Evolutionary conservation across 805 yeast species (phyloP).

Genomic region (Ogataea henricii): DNA sequence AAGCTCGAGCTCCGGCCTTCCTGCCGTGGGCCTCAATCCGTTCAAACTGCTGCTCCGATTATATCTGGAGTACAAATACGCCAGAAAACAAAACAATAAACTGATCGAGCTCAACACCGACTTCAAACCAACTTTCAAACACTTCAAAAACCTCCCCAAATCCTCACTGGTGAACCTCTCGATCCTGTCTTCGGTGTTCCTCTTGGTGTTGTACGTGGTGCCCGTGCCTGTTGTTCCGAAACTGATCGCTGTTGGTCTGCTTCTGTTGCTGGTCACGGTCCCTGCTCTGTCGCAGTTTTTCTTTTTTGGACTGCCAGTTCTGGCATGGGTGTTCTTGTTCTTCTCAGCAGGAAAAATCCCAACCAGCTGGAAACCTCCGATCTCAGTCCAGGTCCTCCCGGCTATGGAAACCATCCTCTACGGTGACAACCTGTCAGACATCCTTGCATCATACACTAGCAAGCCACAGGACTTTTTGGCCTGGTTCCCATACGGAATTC

Average conservation of each 20-base stretch:
- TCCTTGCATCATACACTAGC: conserved; percentile 72
- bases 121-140: conserved; percentile 25
- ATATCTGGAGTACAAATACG: conserved; percentile 21
- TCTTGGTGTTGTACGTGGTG: conserved; percentile 58
- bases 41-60: conserved; percentile 21
- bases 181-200: conserved; percentile 50
- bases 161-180: conserved; percentile 44
- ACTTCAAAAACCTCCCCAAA: conserved; percentile 21
- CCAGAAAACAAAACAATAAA: conserved; percentile 23
- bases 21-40: conserved; percentile 16
- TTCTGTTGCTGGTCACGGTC: conserved; percentile 52
- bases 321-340: conserved; percentile 83
- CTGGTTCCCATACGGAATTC: conserved; percentile 91
- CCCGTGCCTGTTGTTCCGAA: conserved; percentile 52
- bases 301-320: conserved; percentile 77
- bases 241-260: conserved; percentile 36
- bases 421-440: conserved; percentile 85
- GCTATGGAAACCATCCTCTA: conserved; percentile 89
- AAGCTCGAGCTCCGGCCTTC: neutral
- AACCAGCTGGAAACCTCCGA: conserved; percentile 77
- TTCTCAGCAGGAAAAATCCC: conserved; percentile 78
- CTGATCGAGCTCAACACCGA: conserved; percentile 22
- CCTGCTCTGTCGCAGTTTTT: conserved; percentile 87
- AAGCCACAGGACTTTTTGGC: conserved; percentile 78
- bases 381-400: conserved; percentile 83